Conservation (phyloP, 768 basidiomycete species). For the Stropharia rugosoannulata region DNA sequence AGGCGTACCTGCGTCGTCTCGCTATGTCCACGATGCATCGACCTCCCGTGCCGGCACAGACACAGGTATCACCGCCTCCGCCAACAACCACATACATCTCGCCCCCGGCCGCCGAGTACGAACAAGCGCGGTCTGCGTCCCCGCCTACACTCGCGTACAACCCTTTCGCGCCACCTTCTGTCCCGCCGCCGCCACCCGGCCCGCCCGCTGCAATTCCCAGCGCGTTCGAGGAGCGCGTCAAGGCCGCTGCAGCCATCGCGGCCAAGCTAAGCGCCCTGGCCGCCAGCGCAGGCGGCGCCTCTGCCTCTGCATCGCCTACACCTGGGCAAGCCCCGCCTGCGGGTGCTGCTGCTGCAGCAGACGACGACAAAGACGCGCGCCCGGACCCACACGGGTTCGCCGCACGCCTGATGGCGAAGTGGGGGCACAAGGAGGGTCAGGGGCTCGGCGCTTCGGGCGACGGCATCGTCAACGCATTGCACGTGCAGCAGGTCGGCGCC, state of each 20-base stretch:
- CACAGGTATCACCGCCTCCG: constrained; percentile 13
- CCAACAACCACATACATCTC: constrained; percentile 5
- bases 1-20: constrained; percentile 63
- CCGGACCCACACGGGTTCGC: constrained; percentile 77
- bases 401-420: constrained; percentile 90
- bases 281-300: constrained; percentile 19
- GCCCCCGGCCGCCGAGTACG: background rate
- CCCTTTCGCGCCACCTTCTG: constrained; percentile 64
- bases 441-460: constrained; percentile 83
- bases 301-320: background rate
- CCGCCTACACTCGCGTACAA: constrained; percentile 64
- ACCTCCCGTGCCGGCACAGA: constrained; percentile 17
- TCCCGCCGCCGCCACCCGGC: constrained; percentile 55
- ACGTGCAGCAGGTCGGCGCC: constrained; percentile 64
- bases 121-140: constrained; percentile 38
- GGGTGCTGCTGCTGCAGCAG: constrained; percentile 28
- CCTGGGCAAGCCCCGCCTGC: constrained; percentile 25
- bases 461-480: constrained; percentile 88
- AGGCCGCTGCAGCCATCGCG: constrained; percentile 81
- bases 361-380: constrained; percentile 32
- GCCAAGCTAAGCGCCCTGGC: constrained; percentile 67
- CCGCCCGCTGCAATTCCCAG: constrained; percentile 34
- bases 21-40: constrained; percentile 49
- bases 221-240: constrained; percentile 64
- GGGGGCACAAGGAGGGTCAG: constrained; percentile 94